A percentile compares a stretch with the other conserved stretches of the same genome.
These are phyloP conservation scores for Erigeron philadelphicus DNA, from an alignment of 140 eudicot species.

Conservation along the genomic window DNA sequence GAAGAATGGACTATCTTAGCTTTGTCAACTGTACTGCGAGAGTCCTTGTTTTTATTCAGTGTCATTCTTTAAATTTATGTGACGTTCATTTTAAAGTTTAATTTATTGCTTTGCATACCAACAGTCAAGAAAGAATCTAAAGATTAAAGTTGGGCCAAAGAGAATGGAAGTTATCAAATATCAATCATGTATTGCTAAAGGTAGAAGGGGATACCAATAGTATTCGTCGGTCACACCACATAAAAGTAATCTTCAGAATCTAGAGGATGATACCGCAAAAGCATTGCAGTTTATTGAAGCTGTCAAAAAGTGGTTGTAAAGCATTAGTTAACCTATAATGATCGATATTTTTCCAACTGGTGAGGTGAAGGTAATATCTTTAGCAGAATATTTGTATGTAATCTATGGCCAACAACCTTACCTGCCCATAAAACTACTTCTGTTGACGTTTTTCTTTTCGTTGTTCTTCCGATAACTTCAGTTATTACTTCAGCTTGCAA, in stretches of 20 bases:
- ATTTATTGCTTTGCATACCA: conserved; percentile 49
- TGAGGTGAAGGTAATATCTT: conserved; percentile 43
- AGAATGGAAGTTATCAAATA: conserved; percentile 35
- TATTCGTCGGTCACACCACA: conserved; percentile 33
- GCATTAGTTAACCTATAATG: conserved; percentile 42
- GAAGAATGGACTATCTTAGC: neutral
- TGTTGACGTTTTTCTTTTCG: neutral
- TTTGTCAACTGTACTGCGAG: neutral
- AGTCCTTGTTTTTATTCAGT: neutral
- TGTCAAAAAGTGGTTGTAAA: conserved; percentile 36
- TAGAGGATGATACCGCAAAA: conserved; percentile 43
- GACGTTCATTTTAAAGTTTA: conserved; percentile 30
- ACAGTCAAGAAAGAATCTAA: conserved; percentile 54
- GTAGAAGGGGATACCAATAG: conserved; percentile 30
- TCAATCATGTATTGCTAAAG: conserved; percentile 39
- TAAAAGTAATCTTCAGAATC: conserved; percentile 35
- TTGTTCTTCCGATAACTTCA: conserved; percentile 2
- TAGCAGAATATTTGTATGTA: conserved; percentile 23
- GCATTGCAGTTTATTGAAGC: conserved; percentile 47
- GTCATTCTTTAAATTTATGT: neutral
- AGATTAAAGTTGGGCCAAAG: conserved; percentile 43
- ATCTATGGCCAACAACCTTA: conserved; percentile 22
- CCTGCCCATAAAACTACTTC: conserved; percentile 3
- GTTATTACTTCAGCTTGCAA: conserved; percentile 7
- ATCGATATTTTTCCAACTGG: conserved; percentile 29